Percentiles rank a stretch among this genome's conserved stretches.
phyloP scores from a whole-genome alignment of 2,329 filamentous ascomycete species.

The Thermomyces lanuginosus region DNA sequence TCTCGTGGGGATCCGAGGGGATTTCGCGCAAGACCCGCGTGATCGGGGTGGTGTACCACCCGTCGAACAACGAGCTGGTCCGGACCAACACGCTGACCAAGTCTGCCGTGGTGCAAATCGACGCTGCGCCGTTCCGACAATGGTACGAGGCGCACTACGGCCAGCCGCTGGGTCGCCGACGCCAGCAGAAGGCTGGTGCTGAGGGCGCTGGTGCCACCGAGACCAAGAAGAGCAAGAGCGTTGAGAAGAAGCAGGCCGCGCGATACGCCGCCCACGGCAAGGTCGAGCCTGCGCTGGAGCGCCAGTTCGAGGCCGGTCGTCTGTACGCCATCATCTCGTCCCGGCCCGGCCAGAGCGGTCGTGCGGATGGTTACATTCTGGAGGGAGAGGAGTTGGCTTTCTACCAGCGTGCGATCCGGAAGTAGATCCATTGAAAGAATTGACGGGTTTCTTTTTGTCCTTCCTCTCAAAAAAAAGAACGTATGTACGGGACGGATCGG shows the following conservation, averaged over 20 bases:
- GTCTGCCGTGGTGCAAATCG: constrained; percentile 95
- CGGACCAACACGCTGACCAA: constrained; percentile 99
- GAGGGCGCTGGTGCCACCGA: constrained; percentile 48
- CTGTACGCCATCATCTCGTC: constrained; percentile 85
- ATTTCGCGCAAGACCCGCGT: constrained; percentile 98
- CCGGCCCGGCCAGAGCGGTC: constrained; percentile 91
- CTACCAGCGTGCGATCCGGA: constrained; percentile 99
- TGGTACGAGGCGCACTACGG: constrained; percentile 99
- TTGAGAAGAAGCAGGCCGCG: constrained; percentile 91
- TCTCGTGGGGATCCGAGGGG: constrained; percentile 97
- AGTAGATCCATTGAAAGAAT: constrained; percentile 44
- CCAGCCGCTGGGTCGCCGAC: constrained; percentile 69
- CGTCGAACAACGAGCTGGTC: constrained; percentile 99
- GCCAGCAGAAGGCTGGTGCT: constrained; percentile 55
- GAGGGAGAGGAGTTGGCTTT: constrained; percentile 99
- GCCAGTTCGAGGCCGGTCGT: constrained; percentile 98
- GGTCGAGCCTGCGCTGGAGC: constrained; percentile 84
- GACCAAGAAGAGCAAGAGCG: constrained; percentile 88
- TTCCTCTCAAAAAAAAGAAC: no score
- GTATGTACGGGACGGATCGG: no score
- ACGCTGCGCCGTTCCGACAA: constrained; percentile 96
- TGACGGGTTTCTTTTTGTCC: no score
- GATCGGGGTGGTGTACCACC: constrained; percentile 96
- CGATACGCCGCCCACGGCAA: constrained; percentile 73
- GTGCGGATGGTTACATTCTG: constrained; percentile 91